Evolutionary conservation across 2,329 filamentous ascomycete species (phyloP).

Genomic region (Botrytis sinoallii): DNA sequence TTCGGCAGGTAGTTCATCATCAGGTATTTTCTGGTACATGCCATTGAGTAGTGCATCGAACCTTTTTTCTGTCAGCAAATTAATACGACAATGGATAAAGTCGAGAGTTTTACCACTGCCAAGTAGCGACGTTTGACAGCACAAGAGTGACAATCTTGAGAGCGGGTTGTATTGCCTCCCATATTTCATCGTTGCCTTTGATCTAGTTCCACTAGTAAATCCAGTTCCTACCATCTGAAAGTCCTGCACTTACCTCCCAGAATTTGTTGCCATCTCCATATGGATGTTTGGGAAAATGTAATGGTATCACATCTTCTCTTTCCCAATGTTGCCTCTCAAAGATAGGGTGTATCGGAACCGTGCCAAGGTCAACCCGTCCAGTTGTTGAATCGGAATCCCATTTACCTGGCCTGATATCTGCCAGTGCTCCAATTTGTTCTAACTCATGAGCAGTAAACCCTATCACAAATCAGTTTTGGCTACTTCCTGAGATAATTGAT

Average conservation of each 20-base stretch:
- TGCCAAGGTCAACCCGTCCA: neutral
- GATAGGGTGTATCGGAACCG: neutral
- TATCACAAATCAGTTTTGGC: neutral
- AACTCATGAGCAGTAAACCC: neutral
- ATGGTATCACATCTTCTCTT: neutral
- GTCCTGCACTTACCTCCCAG: neutral
- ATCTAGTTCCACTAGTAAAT: neutral
- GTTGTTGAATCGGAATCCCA: neutral
- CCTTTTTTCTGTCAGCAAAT: neutral
- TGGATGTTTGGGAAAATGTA: neutral
- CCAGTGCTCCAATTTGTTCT: neutral
- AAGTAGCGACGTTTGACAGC: neutral
- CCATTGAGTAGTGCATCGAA: slow-evolving; percentile 1
- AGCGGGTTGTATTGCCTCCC: neutral
- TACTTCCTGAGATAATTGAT: too few relatives aligned
- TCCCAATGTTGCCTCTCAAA: neutral
- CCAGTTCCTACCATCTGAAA: neutral
- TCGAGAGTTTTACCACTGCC: neutral
- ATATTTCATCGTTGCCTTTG: neutral
- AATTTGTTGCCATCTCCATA: neutral
- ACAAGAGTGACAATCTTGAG: neutral
- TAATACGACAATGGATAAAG: neutral
- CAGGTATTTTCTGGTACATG: neutral
- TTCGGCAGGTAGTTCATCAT: neutral
- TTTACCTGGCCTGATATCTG: neutral